A percentile compares a stretch with the other conserved stretches of the same genome.
Evolutionary conservation across 2,329 filamentous ascomycete genomes (phyloP).

Genomic region (Lachnellula willkommii): DNA sequence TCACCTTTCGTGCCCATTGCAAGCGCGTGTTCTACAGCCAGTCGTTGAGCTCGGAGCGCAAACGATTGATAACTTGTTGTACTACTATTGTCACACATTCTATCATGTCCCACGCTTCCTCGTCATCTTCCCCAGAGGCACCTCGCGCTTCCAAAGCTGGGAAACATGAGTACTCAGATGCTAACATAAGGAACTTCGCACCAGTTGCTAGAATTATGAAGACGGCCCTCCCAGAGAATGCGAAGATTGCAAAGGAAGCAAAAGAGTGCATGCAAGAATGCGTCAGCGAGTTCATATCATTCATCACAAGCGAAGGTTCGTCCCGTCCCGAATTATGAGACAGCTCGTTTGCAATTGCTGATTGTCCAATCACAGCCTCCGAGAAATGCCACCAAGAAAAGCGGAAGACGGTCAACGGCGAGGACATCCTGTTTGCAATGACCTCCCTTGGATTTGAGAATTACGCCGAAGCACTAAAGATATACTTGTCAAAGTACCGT

Average conservation of each 20-base stretch:
- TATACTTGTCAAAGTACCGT: constrained; percentile 94
- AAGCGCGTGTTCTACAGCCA: constrained; percentile 32
- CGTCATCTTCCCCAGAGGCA: constrained; percentile 45
- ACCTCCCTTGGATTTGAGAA: constrained; percentile 98
- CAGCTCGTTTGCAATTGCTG: constrained; percentile 13
- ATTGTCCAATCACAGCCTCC: constrained; percentile 59
- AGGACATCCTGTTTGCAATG: constrained; percentile 98
- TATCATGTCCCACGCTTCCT: constrained; percentile 56
- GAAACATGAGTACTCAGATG: constrained; percentile 50
- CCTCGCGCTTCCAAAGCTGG: constrained; percentile 40
- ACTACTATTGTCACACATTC: constrained; percentile 27
- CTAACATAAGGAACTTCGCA: constrained; percentile 91
- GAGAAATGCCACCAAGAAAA: constrained; percentile 99
- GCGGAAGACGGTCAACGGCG: constrained; percentile 97
- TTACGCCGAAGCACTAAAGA: constrained; percentile 95
- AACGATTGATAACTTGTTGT: constrained; percentile 28
- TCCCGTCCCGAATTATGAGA: constrained; percentile 18
- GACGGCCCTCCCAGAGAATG: constrained; percentile 91
- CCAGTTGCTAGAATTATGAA: constrained; percentile 99
- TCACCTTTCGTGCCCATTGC: constrained; percentile 40
- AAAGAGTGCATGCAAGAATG: constrained; percentile 99
- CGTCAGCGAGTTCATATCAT: constrained; percentile 99
- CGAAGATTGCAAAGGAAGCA: constrained; percentile 97
- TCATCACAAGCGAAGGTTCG: constrained; percentile 98
- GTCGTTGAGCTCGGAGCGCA: constrained; percentile 28